Base-by-base conservation (phyloP, 768 basidiomycete species). In the Tubosaeta brunneosetosa region DNA sequence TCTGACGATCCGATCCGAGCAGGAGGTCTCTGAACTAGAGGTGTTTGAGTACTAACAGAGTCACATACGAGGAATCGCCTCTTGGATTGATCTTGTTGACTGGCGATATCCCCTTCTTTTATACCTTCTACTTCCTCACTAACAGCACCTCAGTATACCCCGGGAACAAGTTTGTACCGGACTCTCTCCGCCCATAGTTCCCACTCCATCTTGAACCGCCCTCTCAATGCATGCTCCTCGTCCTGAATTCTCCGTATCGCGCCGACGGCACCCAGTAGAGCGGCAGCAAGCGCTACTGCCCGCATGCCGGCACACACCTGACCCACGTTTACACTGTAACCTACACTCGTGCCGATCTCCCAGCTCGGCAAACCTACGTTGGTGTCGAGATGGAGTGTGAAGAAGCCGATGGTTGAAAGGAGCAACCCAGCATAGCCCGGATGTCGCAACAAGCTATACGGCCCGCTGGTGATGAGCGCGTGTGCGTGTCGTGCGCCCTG, bases 151-250 rank as follows among this genome's bases (percentile, higher is more conserved):
- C 56, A 82, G 59, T 74, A 77, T 9, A 82, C 34, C 25, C 75
- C 70, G 19, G 81, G 81, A 44, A 82, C 57, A 29, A 83, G 64
- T 49, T 62, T 78, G 50, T 75, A 80, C 9, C 71, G 76, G 11
- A 82, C 81, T 36, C 55, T 64, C 42, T 53, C 53, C 7, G 73
- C 74, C 77, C 78, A 83, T 1, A 61, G 56, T 31, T 53, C 61
- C 61, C 62, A 63, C 31, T 63, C 54, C 13, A n/a, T 50, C 27
- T 52, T 53, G 50, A 63, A 63, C 41, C 53, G 54, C 4, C 25
- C 41, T 9, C 16, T 55, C 34, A 63, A 42, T 8, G 40, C 29
- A 8, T 19, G 50, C 10, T 63, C 62, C 42, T 63, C 62, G 10
- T 36, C 48, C 3, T 13, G 7, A 6, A 61, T 55, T 14, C 56